Percentiles rank a stretch among this genome's conserved stretches.
Evolutionary conservation across 345 rosid genomes (phyloP).

Genomic region (Eucalyptus pauciflora): DNA sequence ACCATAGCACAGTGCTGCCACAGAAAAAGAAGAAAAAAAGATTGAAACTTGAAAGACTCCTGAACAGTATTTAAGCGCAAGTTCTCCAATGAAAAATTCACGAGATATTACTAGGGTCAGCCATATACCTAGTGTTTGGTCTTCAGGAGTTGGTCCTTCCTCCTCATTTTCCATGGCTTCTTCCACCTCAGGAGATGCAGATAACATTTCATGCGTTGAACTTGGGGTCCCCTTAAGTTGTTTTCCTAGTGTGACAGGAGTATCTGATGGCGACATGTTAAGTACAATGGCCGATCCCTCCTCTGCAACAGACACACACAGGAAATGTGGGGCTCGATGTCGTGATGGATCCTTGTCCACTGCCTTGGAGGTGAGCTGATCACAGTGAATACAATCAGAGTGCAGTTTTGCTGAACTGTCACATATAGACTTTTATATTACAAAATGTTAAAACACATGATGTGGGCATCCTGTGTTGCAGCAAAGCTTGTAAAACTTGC

Average conservation of each 20-base stretch:
- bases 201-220: slow-evolving; percentile 9
- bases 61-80: no score
- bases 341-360: slow-evolving; percentile 60
- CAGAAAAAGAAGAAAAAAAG: background rate
- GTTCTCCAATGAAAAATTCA: background rate
- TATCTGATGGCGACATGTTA: slow-evolving; percentile 25
- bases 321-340: slow-evolving; percentile 63
- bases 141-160: slow-evolving; percentile 1
- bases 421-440: background rate
- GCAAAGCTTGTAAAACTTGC: background rate
- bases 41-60: background rate
- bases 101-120: background rate
- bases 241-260: slow-evolving; percentile 40
- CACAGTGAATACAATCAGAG: background rate
- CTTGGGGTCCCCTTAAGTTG: slow-evolving; percentile 15
- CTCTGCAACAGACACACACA: slow-evolving; percentile 48
- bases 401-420: background rate
- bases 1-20: slow-evolving; percentile 36
- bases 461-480: background rate
- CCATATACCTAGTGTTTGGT: slow-evolving; percentile 17
- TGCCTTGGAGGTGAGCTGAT: slow-evolving; percentile 58
- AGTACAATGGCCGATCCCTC: slow-evolving; percentile 33
- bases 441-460: background rate
- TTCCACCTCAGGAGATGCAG: background rate
- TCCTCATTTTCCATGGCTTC: background rate